Base-by-base conservation (phyloP, 495 filamentous ascomycete genomes). In the Penicillium samsonianum region DNA sequence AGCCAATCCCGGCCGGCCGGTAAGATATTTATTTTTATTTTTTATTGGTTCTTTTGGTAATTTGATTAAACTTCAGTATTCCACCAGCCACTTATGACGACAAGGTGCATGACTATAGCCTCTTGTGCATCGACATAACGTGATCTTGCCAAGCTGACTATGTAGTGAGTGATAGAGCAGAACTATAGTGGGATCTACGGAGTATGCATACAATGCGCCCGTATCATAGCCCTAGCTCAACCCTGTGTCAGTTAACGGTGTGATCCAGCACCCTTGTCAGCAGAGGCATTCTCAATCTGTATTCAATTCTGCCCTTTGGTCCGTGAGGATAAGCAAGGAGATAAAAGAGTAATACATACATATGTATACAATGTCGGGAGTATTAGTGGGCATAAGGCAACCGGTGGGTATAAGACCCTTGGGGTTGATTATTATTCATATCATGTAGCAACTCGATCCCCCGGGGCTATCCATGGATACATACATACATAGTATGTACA, bases 371-470 rank as follows among this genome's bases (percentile, higher is more conserved):
- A 7, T n/a, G 1, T 48, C 45, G 45, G 45, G 12, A 5, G 20
- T 31, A 23, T 12, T 43, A 10, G 38, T 10, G 9, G 30, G 31
- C 5, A 22, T 25, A 33, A 55, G 53, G 53, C 42, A 55, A 44
- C 53, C 20, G 23, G 31, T 47, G 33, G 43, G 41, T 16, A 40
- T 5, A 33, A 35, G 17, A 28, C 9, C 10, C 3, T 20, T 19
- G 45, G 10, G 43, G 23, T 1, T 49, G 9, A 31, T 3, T 31
- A 37, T 37, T 37, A 37, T n/a, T n/a, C n/a, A n/a, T 37, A 5
- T 16, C 33, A 35, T 37, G 33, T 14, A 37, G 28, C 28, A 9
- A 2, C 33, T 6, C n/a, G n/a, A n/a, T n/a, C n/a, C n/a, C n/a
- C n/a, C n/a, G n/a, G n/a, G n/a, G n/a, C n/a, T n/a, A n/a, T n/a